Conservation (phyloP, 305 asterid genomes). For the Plantago coronopus region DNA sequence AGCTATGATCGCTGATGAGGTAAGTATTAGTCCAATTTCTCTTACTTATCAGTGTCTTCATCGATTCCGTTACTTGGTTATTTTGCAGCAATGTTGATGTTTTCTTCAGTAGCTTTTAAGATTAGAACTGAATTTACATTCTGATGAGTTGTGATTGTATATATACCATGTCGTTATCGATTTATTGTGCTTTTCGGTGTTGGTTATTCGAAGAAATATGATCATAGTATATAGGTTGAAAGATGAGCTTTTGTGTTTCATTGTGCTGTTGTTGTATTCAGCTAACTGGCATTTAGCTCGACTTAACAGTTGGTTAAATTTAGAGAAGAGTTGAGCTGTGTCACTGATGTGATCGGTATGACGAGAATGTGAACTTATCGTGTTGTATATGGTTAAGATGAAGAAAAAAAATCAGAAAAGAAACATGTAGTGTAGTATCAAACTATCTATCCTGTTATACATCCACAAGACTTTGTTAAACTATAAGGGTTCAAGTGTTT, state of each 20-base stretch:
- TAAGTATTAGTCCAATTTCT: constrained; percentile 19
- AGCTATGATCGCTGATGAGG: constrained; percentile 99
- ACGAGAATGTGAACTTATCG: not conserved
- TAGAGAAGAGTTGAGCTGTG: not conserved
- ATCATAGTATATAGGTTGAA: too few relatives aligned
- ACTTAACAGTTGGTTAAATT: not conserved
- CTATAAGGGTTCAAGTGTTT: not conserved
- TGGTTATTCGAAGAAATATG: too few relatives aligned
- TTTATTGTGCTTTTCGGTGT: not conserved
- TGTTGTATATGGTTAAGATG: not conserved
- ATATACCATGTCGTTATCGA: not conserved
- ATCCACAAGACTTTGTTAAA: not conserved
- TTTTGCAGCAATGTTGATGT: too few relatives aligned
- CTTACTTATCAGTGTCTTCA: not conserved
- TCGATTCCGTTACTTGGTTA: not conserved
- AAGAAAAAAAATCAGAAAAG: not conserved
- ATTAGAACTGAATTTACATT: too few relatives aligned
- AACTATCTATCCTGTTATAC: not conserved
- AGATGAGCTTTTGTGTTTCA: not conserved
- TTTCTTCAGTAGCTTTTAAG: too few relatives aligned
- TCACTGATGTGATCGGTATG: not conserved
- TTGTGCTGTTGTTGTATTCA: not conserved
- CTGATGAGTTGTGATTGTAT: too few relatives aligned
- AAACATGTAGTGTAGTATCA: not conserved
- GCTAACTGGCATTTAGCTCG: not conserved